These are phyloP conservation scores for Pythium vanterpoolii DNA, from an alignment of 352 stramenopile genomes.

Conservation along the genomic window DNA sequence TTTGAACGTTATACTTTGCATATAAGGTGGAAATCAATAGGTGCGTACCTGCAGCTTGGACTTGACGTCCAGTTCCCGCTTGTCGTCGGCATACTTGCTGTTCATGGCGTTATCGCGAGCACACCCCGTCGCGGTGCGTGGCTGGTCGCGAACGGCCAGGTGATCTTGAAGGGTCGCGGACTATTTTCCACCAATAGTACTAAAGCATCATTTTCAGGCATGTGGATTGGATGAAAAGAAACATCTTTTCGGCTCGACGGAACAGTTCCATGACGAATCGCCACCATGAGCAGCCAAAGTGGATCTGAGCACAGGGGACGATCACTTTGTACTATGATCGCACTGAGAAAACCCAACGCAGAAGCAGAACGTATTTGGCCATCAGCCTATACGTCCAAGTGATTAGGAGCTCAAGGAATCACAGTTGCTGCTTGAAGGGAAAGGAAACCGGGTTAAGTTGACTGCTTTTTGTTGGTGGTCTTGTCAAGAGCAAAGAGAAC, in stretches of 20 bases:
- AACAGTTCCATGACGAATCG: not conserved
- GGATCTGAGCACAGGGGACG: not conserved
- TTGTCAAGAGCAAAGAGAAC: too few relatives aligned
- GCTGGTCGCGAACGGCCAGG: not conserved
- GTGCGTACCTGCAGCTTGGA: conserved; percentile 16
- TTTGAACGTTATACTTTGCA: not conserved
- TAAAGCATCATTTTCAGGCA: too few relatives aligned
- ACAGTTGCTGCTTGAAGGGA: too few relatives aligned
- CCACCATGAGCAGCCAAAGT: not conserved
- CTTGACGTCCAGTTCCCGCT: conserved; percentile 24
- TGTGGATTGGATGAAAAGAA: not conserved
- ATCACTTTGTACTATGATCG: not conserved
- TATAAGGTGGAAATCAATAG: not conserved
- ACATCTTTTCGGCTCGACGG: not conserved
- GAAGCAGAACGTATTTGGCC: not conserved
- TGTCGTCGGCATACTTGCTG: conserved; percentile 21
- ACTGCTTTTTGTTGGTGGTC: too few relatives aligned
- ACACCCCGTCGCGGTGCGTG: not conserved
- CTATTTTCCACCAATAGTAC: conserved; percentile 10
- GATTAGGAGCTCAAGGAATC: too few relatives aligned
- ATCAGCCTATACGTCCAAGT: too few relatives aligned
- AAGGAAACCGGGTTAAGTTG: too few relatives aligned
- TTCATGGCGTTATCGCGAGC: too few relatives aligned
- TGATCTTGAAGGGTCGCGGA: conserved; percentile 26
- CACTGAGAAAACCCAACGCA: not conserved